Evolutionary conservation across 169 alveolate species (phyloP), one percentile per base, ranked within the genome.

Genomic region (Cryptosporidium bovis): DNA sequence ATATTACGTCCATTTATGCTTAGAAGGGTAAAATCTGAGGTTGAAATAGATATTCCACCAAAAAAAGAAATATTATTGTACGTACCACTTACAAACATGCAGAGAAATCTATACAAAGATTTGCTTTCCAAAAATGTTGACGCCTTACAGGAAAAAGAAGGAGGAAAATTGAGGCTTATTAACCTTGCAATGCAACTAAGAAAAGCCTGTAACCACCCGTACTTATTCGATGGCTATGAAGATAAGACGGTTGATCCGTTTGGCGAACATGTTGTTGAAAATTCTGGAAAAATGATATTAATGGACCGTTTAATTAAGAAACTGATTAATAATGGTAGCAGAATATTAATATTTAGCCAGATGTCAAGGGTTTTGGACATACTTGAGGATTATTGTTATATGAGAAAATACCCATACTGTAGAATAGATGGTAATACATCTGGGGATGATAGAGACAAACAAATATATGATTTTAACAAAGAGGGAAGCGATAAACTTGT

Each of bases 141-240:
- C 65, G 83, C 83, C 44, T 27, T 71, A 18, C 83, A 65, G 51
- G 91, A 92, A 48, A 50, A 83, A 46, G 96, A 94, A 67, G 90
- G 93, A 3, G 91, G 94, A 33, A 96, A 96, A 90, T 96, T 96
- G 51, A 98, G 97, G 71, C 92, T 98, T 84, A 95, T 97, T 96
- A 98, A 98, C 90, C 93, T 97, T 82, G 98, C 98, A 27, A 98
- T 98, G 99, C 99, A 98, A 91, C 96, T 98, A 64, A 95, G 99
- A 84, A 98, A 98, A 92, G 98, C 98, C 16, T 98, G 99, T 90
- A 98, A 98, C 84, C 99, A 97, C 91, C 99, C 99, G 5, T 98
- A 96, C 87, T 94, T 97, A 40, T 56, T 90, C 82, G 97, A 95
- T 66, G 98, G 97, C 4, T 92, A 94, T 33, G 99, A 96, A 90